These are phyloP conservation scores for Diaporthe capsici DNA, from an alignment of 2,329 filamentous ascomycete genomes.

Conservation along the genomic window DNA sequence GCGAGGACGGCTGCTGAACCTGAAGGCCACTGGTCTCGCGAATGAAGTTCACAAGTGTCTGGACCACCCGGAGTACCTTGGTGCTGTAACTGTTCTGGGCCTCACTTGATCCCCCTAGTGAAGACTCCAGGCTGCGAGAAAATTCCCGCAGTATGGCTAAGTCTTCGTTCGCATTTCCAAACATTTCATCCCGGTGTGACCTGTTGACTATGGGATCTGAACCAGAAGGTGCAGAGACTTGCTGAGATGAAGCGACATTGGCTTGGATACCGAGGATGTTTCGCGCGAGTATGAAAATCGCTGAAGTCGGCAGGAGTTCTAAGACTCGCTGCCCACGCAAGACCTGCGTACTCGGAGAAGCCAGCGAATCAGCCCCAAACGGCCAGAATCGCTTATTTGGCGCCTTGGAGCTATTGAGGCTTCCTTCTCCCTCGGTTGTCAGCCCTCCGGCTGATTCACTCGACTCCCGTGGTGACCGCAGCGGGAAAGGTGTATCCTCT, in stretches of 20 bases:
- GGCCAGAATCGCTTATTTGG: slow-evolving; percentile 16
- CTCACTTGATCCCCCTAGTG: not conserved
- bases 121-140: not conserved
- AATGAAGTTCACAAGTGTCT: not conserved
- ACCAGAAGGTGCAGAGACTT: not conserved
- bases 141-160: not conserved
- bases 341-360: not conserved
- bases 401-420: not conserved
- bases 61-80: slow-evolving; percentile 9
- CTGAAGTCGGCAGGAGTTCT: slow-evolving; percentile 5
- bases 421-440: not conserved
- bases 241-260: not conserved
- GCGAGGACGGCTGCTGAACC: not conserved
- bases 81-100: slow-evolving; percentile 1
- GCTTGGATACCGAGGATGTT: not conserved
- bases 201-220: not conserved
- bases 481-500: not conserved
- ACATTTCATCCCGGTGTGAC: not conserved
- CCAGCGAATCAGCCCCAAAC: not conserved
- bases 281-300: slow-evolving; percentile 13
- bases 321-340: not conserved
- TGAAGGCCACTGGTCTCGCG: not conserved
- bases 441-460: not conserved
- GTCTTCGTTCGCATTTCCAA: not conserved
- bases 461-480: not conserved